Conservation (phyloP, 805 yeast genomes). For the Maudiozyma saulgeensis region DNA sequence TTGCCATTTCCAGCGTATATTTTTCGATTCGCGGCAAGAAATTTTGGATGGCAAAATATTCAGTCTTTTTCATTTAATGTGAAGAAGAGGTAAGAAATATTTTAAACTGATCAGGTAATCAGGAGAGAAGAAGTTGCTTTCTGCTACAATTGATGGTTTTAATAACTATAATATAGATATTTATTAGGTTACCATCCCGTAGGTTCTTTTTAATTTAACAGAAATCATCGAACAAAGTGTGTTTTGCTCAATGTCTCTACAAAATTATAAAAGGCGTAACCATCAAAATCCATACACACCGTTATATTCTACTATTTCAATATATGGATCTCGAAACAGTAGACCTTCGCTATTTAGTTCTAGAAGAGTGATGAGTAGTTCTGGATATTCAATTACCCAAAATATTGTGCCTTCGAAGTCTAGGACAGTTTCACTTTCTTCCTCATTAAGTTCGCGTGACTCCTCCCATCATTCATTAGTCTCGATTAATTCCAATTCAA, state of each 20-base stretch:
- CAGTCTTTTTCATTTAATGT: too few species aligned
- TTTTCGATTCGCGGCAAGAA: too few species aligned
- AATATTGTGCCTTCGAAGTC: background rate
- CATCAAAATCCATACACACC: conserved; percentile 13
- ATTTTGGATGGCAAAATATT: too few species aligned
- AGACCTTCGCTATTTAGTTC: conserved; percentile 15
- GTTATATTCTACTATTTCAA: conserved; percentile 14
- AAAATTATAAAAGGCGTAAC: conserved; percentile 11
- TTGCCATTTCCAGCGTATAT: too few species aligned
- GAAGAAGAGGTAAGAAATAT: too few species aligned
- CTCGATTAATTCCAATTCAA: background rate
- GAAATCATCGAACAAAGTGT: background rate
- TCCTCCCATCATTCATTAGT: background rate
- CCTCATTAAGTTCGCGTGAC: background rate
- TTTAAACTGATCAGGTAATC: too few species aligned
- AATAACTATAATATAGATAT: too few species aligned
- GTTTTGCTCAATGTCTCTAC: conserved; percentile 9
- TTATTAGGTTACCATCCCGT: too few species aligned
- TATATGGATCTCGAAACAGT: conserved; percentile 11
- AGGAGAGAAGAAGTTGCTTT: too few species aligned
- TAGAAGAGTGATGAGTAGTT: conserved; percentile 13
- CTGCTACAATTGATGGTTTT: too few species aligned
- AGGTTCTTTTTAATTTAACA: too few species aligned
- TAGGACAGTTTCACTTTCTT: background rate
- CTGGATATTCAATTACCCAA: background rate